Percentiles rank a stretch among this genome's conserved stretches.
phyloP scores from a whole-genome alignment of 805 yeast genomes.

The Yarrowia osloensis region DNA sequence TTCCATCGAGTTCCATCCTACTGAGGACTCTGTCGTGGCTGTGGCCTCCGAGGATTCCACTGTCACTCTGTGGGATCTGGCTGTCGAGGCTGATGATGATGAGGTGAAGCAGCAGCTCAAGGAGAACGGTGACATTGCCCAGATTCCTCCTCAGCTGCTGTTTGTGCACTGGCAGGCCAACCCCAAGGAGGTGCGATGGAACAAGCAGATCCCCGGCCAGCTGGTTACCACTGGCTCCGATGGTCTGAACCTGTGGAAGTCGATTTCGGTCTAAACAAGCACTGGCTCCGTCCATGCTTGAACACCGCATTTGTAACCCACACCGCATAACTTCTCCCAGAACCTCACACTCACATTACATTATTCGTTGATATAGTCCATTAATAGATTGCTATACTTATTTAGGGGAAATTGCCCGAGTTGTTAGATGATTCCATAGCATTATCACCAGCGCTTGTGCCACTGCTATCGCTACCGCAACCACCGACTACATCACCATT shows the following conservation, averaged over 20 bases:
- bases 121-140: slow-evolving; percentile 73
- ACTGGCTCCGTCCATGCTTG: no score
- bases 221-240: slow-evolving; percentile 93
- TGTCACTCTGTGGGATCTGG: slow-evolving; percentile 95
- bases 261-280: slow-evolving; percentile 72
- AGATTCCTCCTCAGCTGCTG: slow-evolving; percentile 91
- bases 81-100: slow-evolving; percentile 98
- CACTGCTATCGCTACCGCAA: no score
- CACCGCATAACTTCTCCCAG: neutral
- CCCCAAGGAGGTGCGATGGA: slow-evolving; percentile 98
- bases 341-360: neutral
- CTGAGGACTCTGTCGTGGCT: slow-evolving; percentile 93
- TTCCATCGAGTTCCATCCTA: slow-evolving; percentile 89
- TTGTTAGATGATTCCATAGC: no score
- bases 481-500: no score
- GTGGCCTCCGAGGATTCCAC: slow-evolving; percentile 97
- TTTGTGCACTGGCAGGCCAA: slow-evolving; percentile 98
- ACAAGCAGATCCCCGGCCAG: slow-evolving; percentile 93
- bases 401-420: no score
- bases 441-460: no score
- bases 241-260: slow-evolving; percentile 94
- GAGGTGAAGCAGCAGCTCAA: slow-evolving; percentile 84
- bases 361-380: neutral
- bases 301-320: neutral
- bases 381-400: neutral